phyloP scores from a whole-genome alignment of 148 eudicot genomes.

The Persicaria maculosa region DNA sequence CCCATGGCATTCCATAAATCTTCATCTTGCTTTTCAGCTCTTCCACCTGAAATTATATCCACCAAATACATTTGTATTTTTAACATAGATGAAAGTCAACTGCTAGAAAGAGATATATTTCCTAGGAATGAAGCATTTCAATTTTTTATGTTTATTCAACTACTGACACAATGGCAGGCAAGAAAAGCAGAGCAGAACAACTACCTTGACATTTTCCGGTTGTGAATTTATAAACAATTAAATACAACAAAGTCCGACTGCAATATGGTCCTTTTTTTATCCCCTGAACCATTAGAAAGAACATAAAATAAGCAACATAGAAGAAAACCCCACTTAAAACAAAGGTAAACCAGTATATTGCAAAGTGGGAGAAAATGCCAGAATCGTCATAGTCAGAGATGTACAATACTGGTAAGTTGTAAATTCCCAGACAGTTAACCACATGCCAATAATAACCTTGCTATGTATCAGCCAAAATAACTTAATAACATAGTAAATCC shows the following conservation, averaged over 20 bases:
- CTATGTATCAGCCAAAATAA: too few relatives aligned
- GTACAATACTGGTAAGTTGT: too few relatives aligned
- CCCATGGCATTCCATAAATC: too few relatives aligned
- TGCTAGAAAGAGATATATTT: too few relatives aligned
- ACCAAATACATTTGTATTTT: too few relatives aligned
- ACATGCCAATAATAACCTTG: too few relatives aligned
- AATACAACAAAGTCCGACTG: constrained; percentile 97
- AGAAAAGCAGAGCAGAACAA: constrained; percentile 1
- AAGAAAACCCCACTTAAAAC: neutral
- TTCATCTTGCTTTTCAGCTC: too few relatives aligned
- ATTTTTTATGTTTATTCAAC: too few relatives aligned
- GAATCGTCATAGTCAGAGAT: neutral
- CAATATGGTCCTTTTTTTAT: constrained; percentile 89
- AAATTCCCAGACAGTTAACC: too few relatives aligned
- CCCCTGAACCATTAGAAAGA: constrained; percentile 46
- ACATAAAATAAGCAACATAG: constrained; percentile 12
- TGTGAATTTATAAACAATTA: constrained; percentile 95
- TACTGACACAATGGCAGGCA: neutral
- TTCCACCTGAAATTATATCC: too few relatives aligned
- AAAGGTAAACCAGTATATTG: neutral
- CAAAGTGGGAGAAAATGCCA: neutral
- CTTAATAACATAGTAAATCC: neutral
- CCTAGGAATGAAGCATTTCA: too few relatives aligned
- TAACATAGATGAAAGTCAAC: too few relatives aligned
- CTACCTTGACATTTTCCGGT: constrained; percentile 86